Conservation (phyloP, 306 rosid species). For the Argentina anserina region DNA sequence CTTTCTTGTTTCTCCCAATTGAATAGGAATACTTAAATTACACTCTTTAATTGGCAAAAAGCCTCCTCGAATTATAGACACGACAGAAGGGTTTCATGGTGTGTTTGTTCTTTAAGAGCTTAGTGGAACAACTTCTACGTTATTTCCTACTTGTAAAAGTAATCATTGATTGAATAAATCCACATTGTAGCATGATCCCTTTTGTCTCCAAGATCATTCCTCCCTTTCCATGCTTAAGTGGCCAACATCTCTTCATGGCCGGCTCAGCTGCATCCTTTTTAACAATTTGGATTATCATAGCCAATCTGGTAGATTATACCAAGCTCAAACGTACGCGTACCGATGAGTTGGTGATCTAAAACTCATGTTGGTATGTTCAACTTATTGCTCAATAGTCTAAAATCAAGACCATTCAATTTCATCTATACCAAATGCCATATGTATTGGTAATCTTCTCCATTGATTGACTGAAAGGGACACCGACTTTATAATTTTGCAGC, state of each 20-base stretch:
- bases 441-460: background rate
- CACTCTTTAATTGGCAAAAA: background rate
- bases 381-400: background rate
- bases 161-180: slow-evolving; percentile 1
- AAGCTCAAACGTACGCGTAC: no score
- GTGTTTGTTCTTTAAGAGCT: slow-evolving; percentile 1
- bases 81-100: slow-evolving; percentile 1
- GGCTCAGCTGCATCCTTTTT: slow-evolving; percentile 1
- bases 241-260: slow-evolving; percentile 27
- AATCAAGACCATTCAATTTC: background rate
- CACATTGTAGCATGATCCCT: background rate
- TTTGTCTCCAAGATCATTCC: slow-evolving; percentile 5
- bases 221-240: slow-evolving; percentile 15
- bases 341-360: background rate
- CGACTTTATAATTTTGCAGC: slow-evolving; percentile 5
- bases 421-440: background rate
- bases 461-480: background rate
- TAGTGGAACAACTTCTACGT: slow-evolving; percentile 19
- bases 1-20: background rate
- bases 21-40: background rate
- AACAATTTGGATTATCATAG: background rate
- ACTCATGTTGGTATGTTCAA: background rate
- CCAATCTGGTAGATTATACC: slow-evolving; percentile 7
- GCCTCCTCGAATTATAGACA: background rate
- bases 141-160: slow-evolving; percentile 10